Evolutionary conservation across 1,139 yeast species (phyloP), one percentile per base, ranked within the genome.

Genomic region (Scheffersomyces parashehatae): DNA sequence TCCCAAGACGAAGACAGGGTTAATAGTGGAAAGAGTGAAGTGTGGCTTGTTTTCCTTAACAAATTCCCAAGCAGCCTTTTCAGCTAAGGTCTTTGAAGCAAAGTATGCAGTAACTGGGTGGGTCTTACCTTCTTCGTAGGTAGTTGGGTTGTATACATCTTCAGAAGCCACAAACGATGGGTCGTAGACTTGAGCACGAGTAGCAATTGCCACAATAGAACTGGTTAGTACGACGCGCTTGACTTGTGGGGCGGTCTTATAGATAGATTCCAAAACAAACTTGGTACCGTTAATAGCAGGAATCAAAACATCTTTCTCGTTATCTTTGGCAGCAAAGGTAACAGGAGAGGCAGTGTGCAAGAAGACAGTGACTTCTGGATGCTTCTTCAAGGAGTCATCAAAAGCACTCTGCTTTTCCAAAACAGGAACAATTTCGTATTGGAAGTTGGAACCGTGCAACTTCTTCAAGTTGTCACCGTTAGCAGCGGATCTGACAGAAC

Each of bases 401-500:
- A 46, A 46, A 3, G 49, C 45, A 3, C 36, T 33, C 13, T 37
- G 13, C 26, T 29, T 24, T 5, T 26, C 37, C 20, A 50, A 35
- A 24, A 44, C 49, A n/a, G 42, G 38, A 11, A 50, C 51, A 10
- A 50, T 39, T 28, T 41, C 50, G 28, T 47, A 47, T 3, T 39
- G 13, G 36, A 50, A 50, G 12, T 45, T 45, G 35, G 15, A 15
- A 35, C 60, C 67, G 40, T 31, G 20, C 24, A 31, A 52, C 29
- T 55, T 44, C 32, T 52, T 52, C 37, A 55, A 30, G 12, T 55
- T 29, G 16, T 56, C 60, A 28, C 56, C 63, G 40, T 66, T 67
- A 3, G 52, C 56, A 28, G 58, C 58, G 5, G 68, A 53, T 52
- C 76, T 53, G 16, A 67, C 71, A 36, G 74, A 51, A 39, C 75